phyloP scores from a whole-genome alignment of 495 filamentous ascomycete species.

The Annulohypoxylon nitens region DNA sequence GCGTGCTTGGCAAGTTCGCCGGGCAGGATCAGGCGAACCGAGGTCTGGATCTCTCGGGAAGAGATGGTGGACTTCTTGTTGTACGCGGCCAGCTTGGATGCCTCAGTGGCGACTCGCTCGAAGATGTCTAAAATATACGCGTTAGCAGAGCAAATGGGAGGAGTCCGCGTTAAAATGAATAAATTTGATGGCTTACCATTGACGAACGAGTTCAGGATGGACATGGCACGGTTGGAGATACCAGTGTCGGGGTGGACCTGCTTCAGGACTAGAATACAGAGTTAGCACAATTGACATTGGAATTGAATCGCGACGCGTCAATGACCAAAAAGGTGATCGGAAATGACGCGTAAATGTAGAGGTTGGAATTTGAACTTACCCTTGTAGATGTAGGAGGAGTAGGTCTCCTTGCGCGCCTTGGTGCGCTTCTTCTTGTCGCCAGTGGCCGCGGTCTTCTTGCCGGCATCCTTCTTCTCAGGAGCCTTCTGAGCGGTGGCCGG shows the following conservation, averaged over 20 bases:
- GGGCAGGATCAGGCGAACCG: conserved; percentile 96
- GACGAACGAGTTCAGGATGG: conserved; percentile 99
- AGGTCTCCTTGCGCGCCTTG: conserved; percentile 99
- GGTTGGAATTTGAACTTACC: conserved; percentile 68
- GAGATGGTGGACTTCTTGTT: conserved; percentile 99
- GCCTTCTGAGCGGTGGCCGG: conserved; percentile 78
- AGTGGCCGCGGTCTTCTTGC: conserved; percentile 97
- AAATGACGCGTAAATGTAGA: conserved; percentile 20
- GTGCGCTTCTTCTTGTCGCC: conserved; percentile 99
- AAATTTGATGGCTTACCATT: conserved; percentile 78
- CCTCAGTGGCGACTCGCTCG: conserved; percentile 98
- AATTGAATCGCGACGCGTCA: conserved; percentile 19
- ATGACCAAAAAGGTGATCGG: not conserved
- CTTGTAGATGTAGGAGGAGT: conserved; percentile 99
- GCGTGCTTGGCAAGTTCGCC: conserved; percentile 99
- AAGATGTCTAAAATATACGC: conserved; percentile 83
- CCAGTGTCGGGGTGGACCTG: conserved; percentile 99
- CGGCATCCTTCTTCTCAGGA: conserved; percentile 99
- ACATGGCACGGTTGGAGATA: conserved; percentile 99
- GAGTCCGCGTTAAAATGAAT: conserved; percentile 8
- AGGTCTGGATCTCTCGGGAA: conserved; percentile 99
- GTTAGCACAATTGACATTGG: conserved; percentile 24
- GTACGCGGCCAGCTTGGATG: conserved; percentile 98
- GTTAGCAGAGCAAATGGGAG: conserved; percentile 48
- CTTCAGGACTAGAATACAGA: conserved; percentile 83